A percentile compares a stretch with the other conserved stretches of the same genome.
phyloP scores from a whole-genome alignment of 108 stramenopile species.

The Schizochytrium sp. region DNA sequence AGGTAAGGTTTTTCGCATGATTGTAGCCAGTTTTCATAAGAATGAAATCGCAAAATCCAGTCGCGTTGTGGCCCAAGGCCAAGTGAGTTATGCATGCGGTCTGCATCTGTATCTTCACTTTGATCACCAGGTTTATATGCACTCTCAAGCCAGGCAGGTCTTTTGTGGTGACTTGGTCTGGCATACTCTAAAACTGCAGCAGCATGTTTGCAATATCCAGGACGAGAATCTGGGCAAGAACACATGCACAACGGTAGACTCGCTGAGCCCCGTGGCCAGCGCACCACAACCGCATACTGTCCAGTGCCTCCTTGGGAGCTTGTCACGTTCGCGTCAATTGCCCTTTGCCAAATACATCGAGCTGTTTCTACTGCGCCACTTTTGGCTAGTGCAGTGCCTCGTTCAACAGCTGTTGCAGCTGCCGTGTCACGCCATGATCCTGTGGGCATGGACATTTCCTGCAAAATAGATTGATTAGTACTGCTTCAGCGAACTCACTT shows the following conservation, averaged over 20 bases:
- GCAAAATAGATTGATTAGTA: not conserved
- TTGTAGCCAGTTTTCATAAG: not conserved
- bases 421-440: constrained; percentile 9
- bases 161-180: not conserved
- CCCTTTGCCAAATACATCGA: not conserved
- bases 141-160: constrained; percentile 22
- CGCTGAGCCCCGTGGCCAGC: constrained; percentile 8
- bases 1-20: not conserved
- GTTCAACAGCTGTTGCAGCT: not conserved
- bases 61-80: too few relatives aligned
- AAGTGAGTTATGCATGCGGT: too few relatives aligned
- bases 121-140: not conserved
- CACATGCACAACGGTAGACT: constrained; percentile 11
- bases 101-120: not conserved
- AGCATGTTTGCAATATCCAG: constrained; percentile 54
- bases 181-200: constrained; percentile 9
- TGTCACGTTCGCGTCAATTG: not conserved
- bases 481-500: too few relatives aligned
- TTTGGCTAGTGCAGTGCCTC: constrained; percentile 15
- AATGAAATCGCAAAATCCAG: not conserved
- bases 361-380: not conserved
- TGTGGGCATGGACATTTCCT: not conserved
- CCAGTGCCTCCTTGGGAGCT: not conserved
- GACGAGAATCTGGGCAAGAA: constrained; percentile 36
- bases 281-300: not conserved